Conservation (phyloP, 2,329 filamentous ascomycete genomes). For the Penicillium sp. region DNA sequence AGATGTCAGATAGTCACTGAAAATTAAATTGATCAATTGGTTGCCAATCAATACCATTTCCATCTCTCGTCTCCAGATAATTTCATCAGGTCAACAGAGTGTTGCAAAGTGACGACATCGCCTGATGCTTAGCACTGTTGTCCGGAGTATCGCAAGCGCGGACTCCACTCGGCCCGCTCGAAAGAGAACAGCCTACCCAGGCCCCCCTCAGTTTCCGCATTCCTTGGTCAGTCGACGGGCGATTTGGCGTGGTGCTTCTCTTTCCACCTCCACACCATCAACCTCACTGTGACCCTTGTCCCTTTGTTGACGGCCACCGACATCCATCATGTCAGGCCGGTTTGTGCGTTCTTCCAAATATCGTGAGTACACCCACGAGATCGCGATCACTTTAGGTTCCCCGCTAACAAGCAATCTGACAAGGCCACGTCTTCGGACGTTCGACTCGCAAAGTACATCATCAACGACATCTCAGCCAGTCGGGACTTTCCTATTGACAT, state of each 20-base stretch:
- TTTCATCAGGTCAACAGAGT: background rate
- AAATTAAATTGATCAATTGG: too few relatives aligned
- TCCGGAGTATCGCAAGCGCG: conserved; percentile 9
- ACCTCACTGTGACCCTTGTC: conserved; percentile 5
- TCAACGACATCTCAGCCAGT: background rate
- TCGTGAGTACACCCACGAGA: conserved; percentile 45
- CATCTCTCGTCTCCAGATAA: background rate
- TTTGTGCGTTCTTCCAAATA: conserved; percentile 71
- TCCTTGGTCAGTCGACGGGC: conserved; percentile 14
- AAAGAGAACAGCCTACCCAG: conserved; percentile 11
- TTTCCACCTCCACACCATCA: conserved; percentile 18
- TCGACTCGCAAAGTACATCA: conserved; percentile 68
- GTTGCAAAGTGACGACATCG: background rate
- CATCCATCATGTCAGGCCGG: conserved; percentile 56
- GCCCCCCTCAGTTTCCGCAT: conserved; percentile 19
- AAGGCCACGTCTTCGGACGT: conserved; percentile 98
- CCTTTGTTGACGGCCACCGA: conserved; percentile 9
- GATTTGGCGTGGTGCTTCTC: conserved; percentile 14
- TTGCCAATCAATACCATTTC: too few relatives aligned
- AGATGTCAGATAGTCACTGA: too few relatives aligned
- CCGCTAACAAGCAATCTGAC: conserved; percentile 22
- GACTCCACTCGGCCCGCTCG: conserved; percentile 20
- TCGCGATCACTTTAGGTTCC: conserved; percentile 17
- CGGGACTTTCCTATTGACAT: conserved; percentile 5
- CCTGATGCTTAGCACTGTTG: background rate